Evolutionary conservation across 2,329 filamentous ascomycete species (phyloP), one percentile per base, ranked within the genome.

Genomic region (Cercospora sp.): DNA sequence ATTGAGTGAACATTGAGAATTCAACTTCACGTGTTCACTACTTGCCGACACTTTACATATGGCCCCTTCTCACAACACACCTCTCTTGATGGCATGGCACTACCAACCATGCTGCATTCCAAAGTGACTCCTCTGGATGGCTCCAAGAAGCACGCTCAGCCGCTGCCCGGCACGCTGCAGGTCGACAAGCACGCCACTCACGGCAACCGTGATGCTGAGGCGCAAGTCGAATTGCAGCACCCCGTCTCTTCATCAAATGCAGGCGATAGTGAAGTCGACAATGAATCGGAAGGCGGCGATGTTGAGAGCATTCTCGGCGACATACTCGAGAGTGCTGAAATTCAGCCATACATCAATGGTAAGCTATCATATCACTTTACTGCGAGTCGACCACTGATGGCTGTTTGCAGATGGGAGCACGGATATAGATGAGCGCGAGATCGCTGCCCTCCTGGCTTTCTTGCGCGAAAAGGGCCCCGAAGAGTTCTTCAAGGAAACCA

Each of bases 391-490:
- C 5, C 26, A 65, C 69, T 69, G 28, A 72, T 64, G 20, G n/a
- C 18, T 18, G 33, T 42, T 40, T 30, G 42, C 61, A 73, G 71
- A 70, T 58, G 66, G 65, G 40, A 62, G 53, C 59, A 65, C 66
- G 60, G 65, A 63, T 30, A 64, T 72, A 12, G 65, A 68, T 12
- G 53, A 63, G 2, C 67, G 66, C 3, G 62, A 68, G 20, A 66
- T 68, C n/a, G 36, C 63, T 28, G 63, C 64, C 26, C 45, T 71
- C 7, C 66, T 68, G n/a, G 64, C 28, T 2, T 60, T 28, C 10
- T 84, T 97, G 68, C 91, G 91, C 76, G 84, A 88, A 63, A 84
- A 93, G 69, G 94, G 94, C n/a, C 91, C 91, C 23, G 86, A 88
- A 69, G 86, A 90, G 69, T 97, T 97, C 78, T 88, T 92, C 76